Evolutionary conservation across 495 filamentous ascomycete genomes (phyloP), one percentile per base, ranked within the genome.

Genomic region (Penicillium waksmanii): DNA sequence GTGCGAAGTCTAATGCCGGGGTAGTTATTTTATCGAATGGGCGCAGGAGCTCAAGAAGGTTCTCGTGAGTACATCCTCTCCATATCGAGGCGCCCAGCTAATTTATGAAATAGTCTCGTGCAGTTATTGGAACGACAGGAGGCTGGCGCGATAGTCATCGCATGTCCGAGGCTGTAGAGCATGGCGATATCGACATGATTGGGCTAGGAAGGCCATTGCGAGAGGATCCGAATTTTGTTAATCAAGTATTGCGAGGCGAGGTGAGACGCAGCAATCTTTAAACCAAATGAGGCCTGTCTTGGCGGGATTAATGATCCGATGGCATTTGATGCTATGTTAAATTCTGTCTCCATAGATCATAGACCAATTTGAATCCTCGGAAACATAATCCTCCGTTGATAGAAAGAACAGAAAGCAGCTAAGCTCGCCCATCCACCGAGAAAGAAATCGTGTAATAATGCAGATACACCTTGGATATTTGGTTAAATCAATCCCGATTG

Each of bases 1-100:
- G 1, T 40, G 3, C 7, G 11, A 40, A 40, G 11, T 13, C 36
- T 40, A 40, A 40, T 40, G 6, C 27, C 10, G 36, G 5, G 11
- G 19, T 36, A 60, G 58, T 35, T 62, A 62, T 33, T 62, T 62
- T 43, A 62, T 62, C n/a, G 60, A 62, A 27, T 64, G 62, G 62
- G 62, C 62, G 0, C 52, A 60, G 43, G 62, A 64, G 38, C 27
- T 64, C 27, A 64, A 61, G 19, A 64, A 61, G 46, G 57, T 64
- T 3, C 43, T 64, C 48, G 62, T 64, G 38, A 49, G 57, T 56
- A n/a, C 19, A 10, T 12, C 11, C 15, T 47, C 1, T 35, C 2
- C 5, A 0, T 21, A 1, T 40, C 5, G 3, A 40, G 6, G 36
- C 1, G 12, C 36, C 5, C 36, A 15, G 36, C 36, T 40, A 13